Base-by-base conservation (phyloP, 345 rosid species). In the Populus euphratica region DNA sequence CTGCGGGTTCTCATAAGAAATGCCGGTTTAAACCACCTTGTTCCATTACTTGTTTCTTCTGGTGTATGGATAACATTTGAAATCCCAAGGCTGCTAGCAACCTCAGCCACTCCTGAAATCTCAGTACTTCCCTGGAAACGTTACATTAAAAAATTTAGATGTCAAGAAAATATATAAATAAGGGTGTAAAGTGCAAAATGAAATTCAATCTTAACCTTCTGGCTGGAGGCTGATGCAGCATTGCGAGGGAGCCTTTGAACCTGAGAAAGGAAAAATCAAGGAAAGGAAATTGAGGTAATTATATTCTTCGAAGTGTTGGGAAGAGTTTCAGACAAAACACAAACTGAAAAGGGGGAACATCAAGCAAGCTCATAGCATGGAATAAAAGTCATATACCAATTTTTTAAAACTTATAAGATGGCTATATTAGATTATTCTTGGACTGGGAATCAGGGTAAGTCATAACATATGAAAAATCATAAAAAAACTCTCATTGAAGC, bases 121-220 rank as follows among this genome's bases (percentile, higher is more conserved):
- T 79, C 87, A 41, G 70, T 69, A 39, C 79, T 78, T 78, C 88
- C 90, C 97, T 93, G 85, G 69, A 76, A 85, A 78, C 78, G 75
- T 63, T 52, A 39, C 31, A 6, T 33, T 66, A 69, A 64, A 59
- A 10, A 50, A 49, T 70, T 66, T 14, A 67, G 73, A 76, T 70
- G 43, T 14, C 39, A 76, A 11, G 61, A 54, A 35, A 70, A 13
- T 44, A 27, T 11, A 23, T 23, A 54, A 29, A n/a, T 12, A 75
- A 72, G 10, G 23, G 59, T 9, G 41, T 71, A 8, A 35, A 63
- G 20, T 20, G 25, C 21, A 36, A 73, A 10, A n/a, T 44, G n/a
- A 70, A 23, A 50, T 10, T 63, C 20, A 61, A 62, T 62, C 62
- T 62, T 49, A 43, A 87, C 90, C 90, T 88, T 88, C 47, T 85